Evolutionary conservation across 31 red algal genomes (phyloP).

Genomic region (Odonthalia washingtoniensis): DNA sequence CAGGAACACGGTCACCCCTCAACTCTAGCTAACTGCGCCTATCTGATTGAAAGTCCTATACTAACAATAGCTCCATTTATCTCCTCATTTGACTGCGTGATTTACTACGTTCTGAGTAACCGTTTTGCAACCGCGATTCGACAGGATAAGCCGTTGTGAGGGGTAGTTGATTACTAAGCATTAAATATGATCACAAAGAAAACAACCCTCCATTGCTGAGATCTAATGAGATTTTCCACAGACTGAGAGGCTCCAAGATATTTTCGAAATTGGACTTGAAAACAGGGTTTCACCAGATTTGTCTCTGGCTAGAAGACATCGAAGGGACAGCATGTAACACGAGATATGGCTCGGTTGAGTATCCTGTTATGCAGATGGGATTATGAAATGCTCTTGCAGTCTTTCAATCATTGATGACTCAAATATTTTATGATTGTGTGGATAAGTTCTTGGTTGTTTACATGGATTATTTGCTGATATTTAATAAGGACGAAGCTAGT

Average conservation of each 20-base stretch:
- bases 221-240: slow-evolving; percentile 33
- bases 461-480: background rate
- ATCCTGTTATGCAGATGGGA: background rate
- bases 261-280: slow-evolving; percentile 14
- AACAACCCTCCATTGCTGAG: slow-evolving; percentile 37
- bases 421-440: background rate
- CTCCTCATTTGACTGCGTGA: no score
- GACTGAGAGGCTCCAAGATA: slow-evolving; percentile 1
- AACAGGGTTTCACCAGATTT: slow-evolving; percentile 25
- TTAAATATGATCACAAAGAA: slow-evolving; percentile 32
- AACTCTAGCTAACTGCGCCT: no score
- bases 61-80: no score
- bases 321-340: background rate
- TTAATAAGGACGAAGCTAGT: background rate
- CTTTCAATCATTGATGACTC: background rate
- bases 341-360: background rate
- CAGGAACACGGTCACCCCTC: no score
- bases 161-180: slow-evolving; percentile 36
- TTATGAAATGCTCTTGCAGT: background rate
- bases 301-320: background rate
- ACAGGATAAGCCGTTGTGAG: no score
- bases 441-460: background rate
- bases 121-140: no score
- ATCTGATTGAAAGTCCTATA: no score
- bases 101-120: no score